Evolutionary conservation across 2,329 filamentous ascomycete genomes (phyloP), one percentile per base, ranked within the genome.

Genomic region (Elsinoe perseae): DNA sequence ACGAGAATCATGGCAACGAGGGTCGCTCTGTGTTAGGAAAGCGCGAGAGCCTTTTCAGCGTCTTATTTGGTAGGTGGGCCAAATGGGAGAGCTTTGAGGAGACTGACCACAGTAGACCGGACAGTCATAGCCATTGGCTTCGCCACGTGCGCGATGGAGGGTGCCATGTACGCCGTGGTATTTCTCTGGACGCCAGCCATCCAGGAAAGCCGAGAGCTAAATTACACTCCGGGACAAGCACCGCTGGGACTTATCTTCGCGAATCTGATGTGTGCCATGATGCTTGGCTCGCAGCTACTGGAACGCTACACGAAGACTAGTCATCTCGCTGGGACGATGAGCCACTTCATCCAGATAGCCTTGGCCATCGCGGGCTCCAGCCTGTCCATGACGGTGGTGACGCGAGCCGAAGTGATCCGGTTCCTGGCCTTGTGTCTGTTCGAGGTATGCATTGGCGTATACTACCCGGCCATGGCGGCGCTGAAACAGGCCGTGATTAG

Each of bases 121-220:
- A 32, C 12, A 7, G 75, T 83, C 50, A 63, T 80, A 16, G 72
- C 77, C 1, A 68, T 84, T 3, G 74, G 72, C 1, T 65, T 82
- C 34, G 73, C 76, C 2, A 78, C 78, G 2, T 80, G 75, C 57
- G 75, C 80, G 64, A 82, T 83, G 62, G 81, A 84, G 67, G 80
- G 80, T 18, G 74, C 78, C 23, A 80, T 83, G 72, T 83, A 83
- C 63, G 71, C 83, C 9, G 82, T 83, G 62, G 77, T 84, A 56
- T 83, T 82, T 66, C 82, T 81, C 69, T 83, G 80, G 76, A 78
- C 79, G 0, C 76, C 79, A 1, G 75, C 78, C 2, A 68, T 84
- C 14, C 76, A 54, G 3, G 28, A 32, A 2, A 16, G 30, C 21
- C 28, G 50, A 12, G 50, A 36, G 8, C 16, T 4, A 30, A 20